These are phyloP conservation scores for Cajanus cajan DNA, from an alignment of 306 rosid species.

Conservation along the genomic window DNA sequence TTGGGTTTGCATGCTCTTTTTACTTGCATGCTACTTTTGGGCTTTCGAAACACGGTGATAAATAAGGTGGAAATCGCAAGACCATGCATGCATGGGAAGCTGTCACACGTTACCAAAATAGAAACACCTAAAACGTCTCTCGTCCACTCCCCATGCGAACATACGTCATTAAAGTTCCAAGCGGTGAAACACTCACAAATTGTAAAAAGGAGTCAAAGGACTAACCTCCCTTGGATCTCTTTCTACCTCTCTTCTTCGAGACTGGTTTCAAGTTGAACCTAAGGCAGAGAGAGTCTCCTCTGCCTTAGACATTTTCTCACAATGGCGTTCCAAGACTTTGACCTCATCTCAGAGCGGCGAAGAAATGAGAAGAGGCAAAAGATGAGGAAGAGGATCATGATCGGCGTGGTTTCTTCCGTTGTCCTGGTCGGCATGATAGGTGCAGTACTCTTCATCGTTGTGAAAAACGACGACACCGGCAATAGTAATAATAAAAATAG, in stretches of 20 bases:
- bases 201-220: constrained; percentile 19
- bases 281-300: constrained; percentile 74
- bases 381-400: constrained; percentile 43
- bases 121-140: constrained; percentile 59
- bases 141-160: constrained; percentile 38
- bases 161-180: constrained; percentile 21
- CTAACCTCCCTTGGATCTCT: background rate
- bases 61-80: background rate
- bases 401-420: constrained; percentile 38
- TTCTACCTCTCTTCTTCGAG: constrained; percentile 3
- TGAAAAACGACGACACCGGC: background rate
- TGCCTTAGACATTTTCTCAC: constrained; percentile 59
- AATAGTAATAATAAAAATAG: background rate
- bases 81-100: too few species aligned
- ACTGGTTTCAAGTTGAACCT: constrained; percentile 34
- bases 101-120: constrained; percentile 20
- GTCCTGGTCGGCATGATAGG: constrained; percentile 41
- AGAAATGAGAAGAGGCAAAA: constrained; percentile 52
- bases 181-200: background rate
- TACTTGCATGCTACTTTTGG: constrained; percentile 3
- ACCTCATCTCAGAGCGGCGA: constrained; percentile 63
- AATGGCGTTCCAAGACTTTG: constrained; percentile 94
- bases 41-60: background rate
- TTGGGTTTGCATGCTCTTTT: background rate
- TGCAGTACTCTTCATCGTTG: constrained; percentile 31